phyloP scores from a whole-genome alignment of 768 basidiomycete species.

The Suillus subaureus region DNA sequence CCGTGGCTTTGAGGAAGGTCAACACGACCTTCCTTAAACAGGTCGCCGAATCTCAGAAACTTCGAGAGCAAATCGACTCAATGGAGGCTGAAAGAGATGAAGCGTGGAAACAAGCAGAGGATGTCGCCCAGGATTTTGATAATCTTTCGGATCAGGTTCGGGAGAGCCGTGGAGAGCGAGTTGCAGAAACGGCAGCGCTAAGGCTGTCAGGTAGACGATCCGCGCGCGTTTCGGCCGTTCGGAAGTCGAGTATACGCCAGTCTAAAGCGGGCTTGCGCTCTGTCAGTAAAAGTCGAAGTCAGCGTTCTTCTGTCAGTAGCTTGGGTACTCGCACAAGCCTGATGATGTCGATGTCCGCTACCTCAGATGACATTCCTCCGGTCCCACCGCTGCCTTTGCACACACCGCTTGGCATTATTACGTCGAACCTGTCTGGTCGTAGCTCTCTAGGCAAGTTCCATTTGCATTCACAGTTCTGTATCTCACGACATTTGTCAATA shows the following conservation, averaged over 20 bases:
- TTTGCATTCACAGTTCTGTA: slow-evolving; percentile 16
- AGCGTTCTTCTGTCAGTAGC: slow-evolving; percentile 50
- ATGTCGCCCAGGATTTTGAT: slow-evolving; percentile 67
- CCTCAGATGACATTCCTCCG: slow-evolving; percentile 51
- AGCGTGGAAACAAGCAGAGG: slow-evolving; percentile 73
- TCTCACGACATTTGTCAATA: slow-evolving; percentile 17
- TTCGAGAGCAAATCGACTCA: slow-evolving; percentile 51
- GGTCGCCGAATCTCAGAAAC: slow-evolving; percentile 54
- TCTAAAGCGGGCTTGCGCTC: slow-evolving; percentile 68
- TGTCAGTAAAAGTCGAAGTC: slow-evolving; percentile 41
- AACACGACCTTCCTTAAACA: slow-evolving; percentile 72
- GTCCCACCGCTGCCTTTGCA: slow-evolving; percentile 59
- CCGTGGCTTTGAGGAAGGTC: slow-evolving; percentile 81
- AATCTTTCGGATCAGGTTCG: slow-evolving; percentile 42
- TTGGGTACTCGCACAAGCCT: slow-evolving; percentile 26
- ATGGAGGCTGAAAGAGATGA: slow-evolving; percentile 75
- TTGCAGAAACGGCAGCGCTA: slow-evolving; percentile 12
- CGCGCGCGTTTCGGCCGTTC: slow-evolving; percentile 57
- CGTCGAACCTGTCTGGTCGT: slow-evolving; percentile 45
- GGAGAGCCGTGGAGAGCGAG: slow-evolving; percentile 15
- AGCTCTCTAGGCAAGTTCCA: slow-evolving; percentile 35
- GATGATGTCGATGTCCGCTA: slow-evolving; percentile 37
- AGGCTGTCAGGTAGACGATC: slow-evolving; percentile 44
- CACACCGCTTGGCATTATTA: slow-evolving; percentile 42
- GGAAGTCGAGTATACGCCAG: slow-evolving; percentile 64